Evolutionary conservation across 2,329 filamentous ascomycete genomes (phyloP).

Genomic region (Hortaea sp.): DNA sequence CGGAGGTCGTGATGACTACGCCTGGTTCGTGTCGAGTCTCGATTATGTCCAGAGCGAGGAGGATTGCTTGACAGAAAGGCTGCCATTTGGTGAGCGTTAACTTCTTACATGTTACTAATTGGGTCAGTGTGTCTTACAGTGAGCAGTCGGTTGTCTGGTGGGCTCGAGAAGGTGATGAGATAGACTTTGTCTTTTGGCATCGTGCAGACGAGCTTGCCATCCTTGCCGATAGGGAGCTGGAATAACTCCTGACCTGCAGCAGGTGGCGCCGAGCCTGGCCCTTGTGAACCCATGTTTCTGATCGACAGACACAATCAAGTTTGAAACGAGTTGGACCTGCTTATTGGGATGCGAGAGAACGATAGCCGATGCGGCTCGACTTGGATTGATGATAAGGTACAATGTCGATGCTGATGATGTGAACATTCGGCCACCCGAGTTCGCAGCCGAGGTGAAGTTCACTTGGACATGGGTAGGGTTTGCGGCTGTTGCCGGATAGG

Average conservation of each 20-base stretch:
- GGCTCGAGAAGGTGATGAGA: conserved; percentile 59
- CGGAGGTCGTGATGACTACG: conserved; percentile 66
- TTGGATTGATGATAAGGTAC: no score
- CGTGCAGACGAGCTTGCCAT: conserved; percentile 49
- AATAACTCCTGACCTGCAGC: conserved; percentile 12
- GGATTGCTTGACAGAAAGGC: conserved; percentile 55
- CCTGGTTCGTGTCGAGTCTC: conserved; percentile 59
- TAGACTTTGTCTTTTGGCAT: conserved; percentile 54
- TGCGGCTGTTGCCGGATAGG: no score
- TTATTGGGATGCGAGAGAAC: no score
- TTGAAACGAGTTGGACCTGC: no score
- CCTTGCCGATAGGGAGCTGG: conserved; percentile 18
- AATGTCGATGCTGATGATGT: no score
- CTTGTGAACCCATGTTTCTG: neutral
- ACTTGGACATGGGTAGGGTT: no score
- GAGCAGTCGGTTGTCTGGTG: conserved; percentile 67
- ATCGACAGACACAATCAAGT: no score
- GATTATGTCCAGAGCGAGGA: conserved; percentile 64
- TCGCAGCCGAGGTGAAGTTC: no score
- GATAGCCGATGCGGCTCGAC: no score
- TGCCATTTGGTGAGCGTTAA: conserved; percentile 2
- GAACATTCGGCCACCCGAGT: no score
- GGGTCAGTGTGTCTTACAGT: conserved; percentile 30
- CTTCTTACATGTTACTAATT: neutral
- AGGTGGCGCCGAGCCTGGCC: neutral